These are phyloP conservation scores for Thermothielavioides terrestris DNA, from an alignment of 495 filamentous ascomycete species.

Conservation along the genomic window DNA sequence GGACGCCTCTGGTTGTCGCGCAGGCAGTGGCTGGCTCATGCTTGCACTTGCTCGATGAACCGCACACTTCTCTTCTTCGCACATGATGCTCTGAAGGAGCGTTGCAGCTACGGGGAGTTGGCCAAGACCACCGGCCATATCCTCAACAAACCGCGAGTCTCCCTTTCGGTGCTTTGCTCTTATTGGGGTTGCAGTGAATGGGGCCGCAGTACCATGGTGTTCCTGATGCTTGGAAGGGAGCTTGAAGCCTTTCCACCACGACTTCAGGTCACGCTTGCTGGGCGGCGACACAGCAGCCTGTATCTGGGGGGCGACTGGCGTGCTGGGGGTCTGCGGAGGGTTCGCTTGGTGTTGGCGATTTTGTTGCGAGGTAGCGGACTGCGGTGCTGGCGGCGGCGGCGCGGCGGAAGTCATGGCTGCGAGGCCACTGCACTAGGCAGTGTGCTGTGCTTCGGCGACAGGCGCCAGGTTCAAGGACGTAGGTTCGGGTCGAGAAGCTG, in stretches of 20 bases:
- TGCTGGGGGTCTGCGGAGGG: constrained; percentile 9
- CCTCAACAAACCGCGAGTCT: constrained; percentile 16
- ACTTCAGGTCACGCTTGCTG: constrained; percentile 70
- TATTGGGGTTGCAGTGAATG: constrained; percentile 7
- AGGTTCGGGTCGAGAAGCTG: constrained; percentile 3
- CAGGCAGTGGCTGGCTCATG: constrained; percentile 15
- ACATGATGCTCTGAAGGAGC: constrained; percentile 9
- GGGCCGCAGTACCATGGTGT: constrained; percentile 54
- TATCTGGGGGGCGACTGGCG: constrained; percentile 14
- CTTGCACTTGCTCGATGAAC: constrained; percentile 27
- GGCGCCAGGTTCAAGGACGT: constrained; percentile 10
- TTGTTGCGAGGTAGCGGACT: constrained; percentile 11
- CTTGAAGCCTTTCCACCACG: constrained; percentile 90
- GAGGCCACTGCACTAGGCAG: constrained; percentile 17
- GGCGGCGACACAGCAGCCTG: constrained; percentile 48
- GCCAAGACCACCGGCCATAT: constrained; percentile 12
- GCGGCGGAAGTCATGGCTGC: constrained; percentile 28
- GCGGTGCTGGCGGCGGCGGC: constrained; percentile 10
- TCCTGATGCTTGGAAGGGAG: constrained; percentile 65
- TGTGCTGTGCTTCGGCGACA: constrained; percentile 4
- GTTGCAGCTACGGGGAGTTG: constrained; percentile 13
- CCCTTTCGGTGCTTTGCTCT: constrained; percentile 7
- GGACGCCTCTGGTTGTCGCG: constrained; percentile 2
- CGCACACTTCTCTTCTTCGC: constrained; percentile 9
- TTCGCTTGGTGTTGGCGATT: constrained; percentile 14